phyloP scores from a whole-genome alignment of 2,329 filamentous ascomycete species.

The Epichloe elymi region DNA sequence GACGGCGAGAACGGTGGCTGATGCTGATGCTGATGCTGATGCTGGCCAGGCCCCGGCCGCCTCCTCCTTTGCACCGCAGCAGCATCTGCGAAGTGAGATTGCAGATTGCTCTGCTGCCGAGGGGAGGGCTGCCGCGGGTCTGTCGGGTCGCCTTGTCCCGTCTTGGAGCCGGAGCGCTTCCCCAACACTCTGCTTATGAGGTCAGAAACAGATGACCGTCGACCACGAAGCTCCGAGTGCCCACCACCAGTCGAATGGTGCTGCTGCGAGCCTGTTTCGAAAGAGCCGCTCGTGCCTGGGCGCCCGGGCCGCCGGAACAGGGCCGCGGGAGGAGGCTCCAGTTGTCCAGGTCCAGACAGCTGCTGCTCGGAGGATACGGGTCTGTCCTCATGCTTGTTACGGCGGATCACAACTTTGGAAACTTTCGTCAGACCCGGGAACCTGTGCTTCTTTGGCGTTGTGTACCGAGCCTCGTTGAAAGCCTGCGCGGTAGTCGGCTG shows the following conservation, averaged over 20 bases:
- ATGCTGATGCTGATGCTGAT: not conserved
- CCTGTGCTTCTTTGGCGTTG: conserved; percentile 25
- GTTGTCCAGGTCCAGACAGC: conserved; percentile 7
- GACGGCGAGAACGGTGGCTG: not conserved
- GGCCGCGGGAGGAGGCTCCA: not conserved
- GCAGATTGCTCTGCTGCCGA: not conserved
- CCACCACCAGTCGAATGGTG: conserved; percentile 5
- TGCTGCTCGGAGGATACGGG: not conserved
- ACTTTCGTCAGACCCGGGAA: conserved; percentile 27
- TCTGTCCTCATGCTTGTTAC: not conserved
- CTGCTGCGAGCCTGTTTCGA: conserved; percentile 9
- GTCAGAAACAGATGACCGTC: conserved; percentile 17
- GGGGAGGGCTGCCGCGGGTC: not conserved
- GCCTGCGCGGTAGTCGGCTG: not conserved
- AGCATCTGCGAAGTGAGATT: not conserved
- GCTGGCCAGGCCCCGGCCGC: not conserved
- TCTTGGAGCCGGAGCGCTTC: conserved; percentile 10
- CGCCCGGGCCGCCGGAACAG: conserved; percentile 9
- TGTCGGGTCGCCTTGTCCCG: conserved; percentile 1
- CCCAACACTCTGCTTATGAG: conserved; percentile 19
- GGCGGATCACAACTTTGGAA: conserved; percentile 10
- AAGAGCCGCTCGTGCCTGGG: conserved; percentile 12
- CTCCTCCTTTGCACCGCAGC: not conserved
- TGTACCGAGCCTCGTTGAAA: conserved; percentile 2
- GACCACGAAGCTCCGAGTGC: conserved; percentile 10